Base-by-base conservation (phyloP, 768 basidiomycete genomes). In the Agaricus sinodeliciosus region DNA sequence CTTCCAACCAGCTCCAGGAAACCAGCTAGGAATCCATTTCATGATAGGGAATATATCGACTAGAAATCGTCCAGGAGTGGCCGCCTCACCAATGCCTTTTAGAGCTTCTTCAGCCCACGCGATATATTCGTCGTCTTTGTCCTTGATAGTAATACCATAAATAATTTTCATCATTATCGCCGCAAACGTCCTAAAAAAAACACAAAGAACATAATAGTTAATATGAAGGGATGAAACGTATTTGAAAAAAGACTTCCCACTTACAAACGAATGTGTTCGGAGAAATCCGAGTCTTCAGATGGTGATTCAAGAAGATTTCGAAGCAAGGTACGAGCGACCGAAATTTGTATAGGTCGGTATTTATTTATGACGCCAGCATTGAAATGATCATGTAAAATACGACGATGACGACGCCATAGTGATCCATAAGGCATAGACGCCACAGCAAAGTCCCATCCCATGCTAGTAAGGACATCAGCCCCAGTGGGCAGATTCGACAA, bases 1-100 rank as follows among this genome's bases (percentile, higher is more conserved):
- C 51, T 76, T 67, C 60, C 77, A 79, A 19, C 64, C 66, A 3
- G 73, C 69, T 0, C 77, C 75, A 15, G 77, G 76, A 4, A 77
- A 18, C 75, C 76, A 78, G 15, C 48, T 40, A 0, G 66, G 69
- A 0, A 69, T 57, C 31, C 67, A 58, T 55, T 51, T 57, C 60
- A 62, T 48, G 11, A 56, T 53, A 3, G 63, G 66, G 45, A 66
- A 60, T 26, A 60, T 63, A 49, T 63, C 65, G 0, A 69, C 66
- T 8, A 69, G 53, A 37, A 67, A 71, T 13, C 57, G 57, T 5
- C 70, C 70, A 0, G 68, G 66, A 9, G 58, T 55, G 9, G 51
- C 59, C 0, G 65, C 66, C 0, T 60, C 56, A 0, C 60, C 56
- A 15, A 57, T 54, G 15, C 65, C 57, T 55, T 63, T 60, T 1